Evolutionary conservation across 768 basidiomycete genomes (phyloP).

Genomic region (Russula foetens): DNA sequence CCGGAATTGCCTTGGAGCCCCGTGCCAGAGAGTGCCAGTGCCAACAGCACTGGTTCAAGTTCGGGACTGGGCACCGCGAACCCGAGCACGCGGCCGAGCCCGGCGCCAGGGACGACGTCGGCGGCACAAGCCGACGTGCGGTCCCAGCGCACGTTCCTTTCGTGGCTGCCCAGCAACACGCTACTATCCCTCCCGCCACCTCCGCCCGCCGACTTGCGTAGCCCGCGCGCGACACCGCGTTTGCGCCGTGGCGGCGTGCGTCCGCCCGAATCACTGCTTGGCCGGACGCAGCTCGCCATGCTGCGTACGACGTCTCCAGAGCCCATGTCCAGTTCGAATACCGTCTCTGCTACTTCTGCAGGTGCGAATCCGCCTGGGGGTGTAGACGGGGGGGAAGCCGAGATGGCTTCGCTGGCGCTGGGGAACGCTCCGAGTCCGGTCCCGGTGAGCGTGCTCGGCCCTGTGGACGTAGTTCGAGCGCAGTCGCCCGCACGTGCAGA

Average conservation of each 20-base stretch:
- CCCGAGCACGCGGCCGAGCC: not conserved
- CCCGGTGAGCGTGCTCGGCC: too few relatives aligned
- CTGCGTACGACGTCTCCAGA: constrained; percentile 4
- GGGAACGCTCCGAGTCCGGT: not conserved
- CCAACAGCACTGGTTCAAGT: not conserved
- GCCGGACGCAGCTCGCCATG: constrained; percentile 26
- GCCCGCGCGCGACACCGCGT: constrained; percentile 34
- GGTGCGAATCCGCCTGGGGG: not conserved
- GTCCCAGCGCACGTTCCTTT: constrained; percentile 7
- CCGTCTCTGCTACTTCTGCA: not conserved
- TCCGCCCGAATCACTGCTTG: constrained; percentile 52
- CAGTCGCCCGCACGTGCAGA: not conserved
- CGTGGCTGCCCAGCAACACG: constrained; percentile 8
- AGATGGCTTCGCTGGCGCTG: not conserved
- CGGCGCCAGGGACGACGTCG: not conserved
- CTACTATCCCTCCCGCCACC: constrained; percentile 7
- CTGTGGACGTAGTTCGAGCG: not conserved
- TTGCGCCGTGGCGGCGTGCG: constrained; percentile 61
- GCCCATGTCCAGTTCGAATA: not conserved
- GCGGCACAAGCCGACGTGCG: not conserved
- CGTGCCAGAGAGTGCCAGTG: not conserved
- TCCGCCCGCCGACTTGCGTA: not conserved
- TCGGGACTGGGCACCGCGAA: not conserved
- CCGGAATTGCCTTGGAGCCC: constrained; percentile 15
- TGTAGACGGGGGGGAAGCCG: not conserved